Base-by-base conservation (phyloP, 768 basidiomycete genomes). In the Mycena amicta region DNA sequence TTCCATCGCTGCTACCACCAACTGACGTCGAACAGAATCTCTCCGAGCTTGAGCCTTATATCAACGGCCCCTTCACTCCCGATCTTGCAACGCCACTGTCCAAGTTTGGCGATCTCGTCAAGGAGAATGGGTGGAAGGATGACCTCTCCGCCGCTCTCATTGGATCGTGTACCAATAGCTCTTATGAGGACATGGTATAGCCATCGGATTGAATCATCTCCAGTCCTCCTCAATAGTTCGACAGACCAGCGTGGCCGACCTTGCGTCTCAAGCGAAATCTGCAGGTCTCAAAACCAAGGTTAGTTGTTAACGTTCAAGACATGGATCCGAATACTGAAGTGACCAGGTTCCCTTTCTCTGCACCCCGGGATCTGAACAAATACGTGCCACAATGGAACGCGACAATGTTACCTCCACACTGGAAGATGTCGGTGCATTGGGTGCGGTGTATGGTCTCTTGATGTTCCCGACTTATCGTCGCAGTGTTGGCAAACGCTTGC, bases 141-240 rank as follows among this genome's bases (percentile, higher is more conserved):
- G 89, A 93, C 71, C 77, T 98, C 52, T 90, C 94, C 12, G 96
- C 95, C 23, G 86, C 82, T 50, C 81, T 99, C 26, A 99, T 99
- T 68, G 97, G 97, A 23, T 97, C 94, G n/a, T 99, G 97, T 73
- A 99, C 97, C 28, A 99, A 99, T 72, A 97, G 95, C 58, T 97
- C 95, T 4, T 99, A 98, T 70, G 93, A 96, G 71, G 93, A 95
- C 69, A 89, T 95, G 93, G 92, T 92, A 59, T 12, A 56, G 6
- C n/a, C 26, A 29, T 40, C 52, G 54, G 31, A 22, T 53, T 39
- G 31, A 8, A 20, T n/a, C 22, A 59, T 29, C 37, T 66, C 60
- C 60, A 49, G n/a, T n/a, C n/a, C n/a, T 50, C 58, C 52, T 50
- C 12, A 54, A 43, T 20, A 16, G 31, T 46, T 28, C 15, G 31